Conservation (phyloP, 306 rosid species). For the Lathyrus tuberosus region DNA sequence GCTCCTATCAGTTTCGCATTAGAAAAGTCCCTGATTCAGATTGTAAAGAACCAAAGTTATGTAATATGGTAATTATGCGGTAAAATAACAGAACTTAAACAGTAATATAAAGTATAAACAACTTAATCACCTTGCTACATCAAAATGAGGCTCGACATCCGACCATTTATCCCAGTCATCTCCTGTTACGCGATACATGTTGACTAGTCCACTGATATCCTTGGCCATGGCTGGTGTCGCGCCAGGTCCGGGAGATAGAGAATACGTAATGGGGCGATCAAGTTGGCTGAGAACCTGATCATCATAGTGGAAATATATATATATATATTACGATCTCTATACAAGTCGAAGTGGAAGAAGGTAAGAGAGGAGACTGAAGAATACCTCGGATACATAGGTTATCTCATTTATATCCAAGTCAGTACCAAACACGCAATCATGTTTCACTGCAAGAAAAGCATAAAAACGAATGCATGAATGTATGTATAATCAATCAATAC, state of each 20-base stretch:
- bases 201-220: conserved; percentile 67
- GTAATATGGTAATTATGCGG: not conserved
- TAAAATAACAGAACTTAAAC: conserved; percentile 26
- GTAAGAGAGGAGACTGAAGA: conserved; percentile 25
- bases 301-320: conserved; percentile 21
- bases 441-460: conserved; percentile 70
- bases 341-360: conserved; percentile 1
- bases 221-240: conserved; percentile 83
- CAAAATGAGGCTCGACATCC: conserved; percentile 73
- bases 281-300: conserved; percentile 71
- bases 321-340: conserved; percentile 1
- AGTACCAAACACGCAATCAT: conserved; percentile 91
- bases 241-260: conserved; percentile 86
- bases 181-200: conserved; percentile 92
- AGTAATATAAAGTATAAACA: not conserved
- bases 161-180: conserved; percentile 95
- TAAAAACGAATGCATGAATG: conserved; percentile 18
- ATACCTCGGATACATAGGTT: conserved; percentile 75
- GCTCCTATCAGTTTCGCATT: conserved; percentile 76
- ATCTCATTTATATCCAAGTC: conserved; percentile 87
- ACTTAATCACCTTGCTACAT: conserved; percentile 67
- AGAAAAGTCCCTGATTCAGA: conserved; percentile 69
- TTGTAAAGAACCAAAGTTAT: conserved; percentile 26
- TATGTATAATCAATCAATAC: not conserved
- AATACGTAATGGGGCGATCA: conserved; percentile 68